Conservation (phyloP, 2,329 filamentous ascomycete species). For the Colletotrichum sp. region DNA sequence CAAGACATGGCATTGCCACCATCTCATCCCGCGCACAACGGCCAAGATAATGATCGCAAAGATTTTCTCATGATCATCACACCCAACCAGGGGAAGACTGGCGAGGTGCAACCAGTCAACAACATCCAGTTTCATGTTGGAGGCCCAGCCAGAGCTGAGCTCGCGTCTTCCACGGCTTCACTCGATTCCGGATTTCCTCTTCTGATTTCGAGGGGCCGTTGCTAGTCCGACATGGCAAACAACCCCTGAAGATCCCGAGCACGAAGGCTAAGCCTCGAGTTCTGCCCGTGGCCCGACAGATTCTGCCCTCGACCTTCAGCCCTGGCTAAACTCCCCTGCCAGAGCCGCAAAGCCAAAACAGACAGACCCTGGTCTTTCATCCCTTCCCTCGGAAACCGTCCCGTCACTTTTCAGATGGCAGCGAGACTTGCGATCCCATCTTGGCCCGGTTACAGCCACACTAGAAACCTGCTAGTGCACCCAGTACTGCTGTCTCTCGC, state of each 20-base stretch:
- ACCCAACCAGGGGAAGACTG: background rate
- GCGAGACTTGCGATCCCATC: background rate
- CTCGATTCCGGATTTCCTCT: conserved; percentile 4
- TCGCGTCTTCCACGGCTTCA: background rate
- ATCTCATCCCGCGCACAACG: background rate
- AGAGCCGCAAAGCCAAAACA: conserved; percentile 22
- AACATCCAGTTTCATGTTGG: conserved; percentile 1
- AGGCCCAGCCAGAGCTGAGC: background rate
- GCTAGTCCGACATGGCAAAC: background rate
- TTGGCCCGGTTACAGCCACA: background rate
- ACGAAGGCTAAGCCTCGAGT: background rate
- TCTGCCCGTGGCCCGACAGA: background rate
- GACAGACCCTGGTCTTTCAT: background rate
- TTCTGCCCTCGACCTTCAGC: background rate
- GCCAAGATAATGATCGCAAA: background rate
- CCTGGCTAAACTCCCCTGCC: conserved; percentile 14
- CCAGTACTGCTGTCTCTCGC: background rate
- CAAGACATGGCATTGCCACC: background rate
- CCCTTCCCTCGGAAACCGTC: conserved; percentile 6
- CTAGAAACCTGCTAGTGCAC: background rate
- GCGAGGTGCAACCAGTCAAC: background rate
- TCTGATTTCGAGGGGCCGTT: background rate
- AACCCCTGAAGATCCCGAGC: background rate
- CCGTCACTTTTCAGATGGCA: conserved; percentile 10
- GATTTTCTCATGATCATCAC: background rate